Evolutionary conservation across 768 basidiomycete genomes (phyloP), one percentile per base, ranked within the genome.

Genomic region (Psilocybe tampanensis): DNA sequence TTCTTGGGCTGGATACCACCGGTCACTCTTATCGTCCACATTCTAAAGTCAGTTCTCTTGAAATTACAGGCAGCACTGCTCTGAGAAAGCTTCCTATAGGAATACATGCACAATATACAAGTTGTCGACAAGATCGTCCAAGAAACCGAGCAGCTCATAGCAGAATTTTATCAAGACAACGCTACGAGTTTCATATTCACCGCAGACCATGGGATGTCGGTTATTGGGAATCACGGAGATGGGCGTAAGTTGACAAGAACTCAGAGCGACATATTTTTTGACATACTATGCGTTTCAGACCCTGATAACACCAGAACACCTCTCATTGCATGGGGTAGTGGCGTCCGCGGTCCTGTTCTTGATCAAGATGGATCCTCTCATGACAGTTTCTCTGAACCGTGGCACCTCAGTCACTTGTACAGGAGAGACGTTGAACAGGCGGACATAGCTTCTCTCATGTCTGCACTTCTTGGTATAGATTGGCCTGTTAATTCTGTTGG

Each of bases 141-240:
- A 32, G 77, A 84, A 52, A 84, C 88, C 1, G 89, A 92, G 60
- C 62, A 71, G 34, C 75, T 92, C 2, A 67, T 94, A 19, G 67
- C 71, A 0, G 75, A 83, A 4, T 94, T 89, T 67, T 94, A 86
- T 63, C 64, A 73, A 29, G 88, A 91, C 56, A 73, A 84, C 19
- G 82, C 88, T 54, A 93, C 91, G 0, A 83, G 82, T 56, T 94
- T 80, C 65, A 71, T 94, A 29, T 94, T 92, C 68, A 94, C 90
- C 2, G 90, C 93, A 0, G 93, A 95, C 68, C 93, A 95, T 66
- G 93, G 93, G 8, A 95, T 95, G 93, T 90, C 89, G 3, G 82
- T 78, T 29, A 88, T 92, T 52, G 93, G 93, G 12, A 94, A 94
- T 65, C 93, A 95, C 56, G 93, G 93, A 3, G 93, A 95, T 59